Conservation (phyloP, 2,329 filamentous ascomycete genomes). For the Sarocladium brachiariae region DNA sequence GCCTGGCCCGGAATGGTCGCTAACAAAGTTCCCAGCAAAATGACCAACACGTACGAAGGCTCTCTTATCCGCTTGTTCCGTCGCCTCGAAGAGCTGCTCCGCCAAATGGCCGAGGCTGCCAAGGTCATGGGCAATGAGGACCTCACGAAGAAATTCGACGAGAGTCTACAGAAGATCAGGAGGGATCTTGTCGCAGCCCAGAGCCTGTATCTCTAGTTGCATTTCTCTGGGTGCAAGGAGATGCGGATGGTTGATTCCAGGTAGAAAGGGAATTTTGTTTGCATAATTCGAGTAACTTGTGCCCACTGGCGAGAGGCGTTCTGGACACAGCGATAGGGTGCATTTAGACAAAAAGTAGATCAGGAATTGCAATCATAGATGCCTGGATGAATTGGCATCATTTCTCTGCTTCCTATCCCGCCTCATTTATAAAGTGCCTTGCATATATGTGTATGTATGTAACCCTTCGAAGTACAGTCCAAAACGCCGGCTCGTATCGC, state of each 20-base stretch:
- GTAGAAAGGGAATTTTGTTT: conserved; percentile 13
- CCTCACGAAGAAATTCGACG: conserved; percentile 85
- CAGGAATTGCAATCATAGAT: too few species aligned
- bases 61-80: conserved; percentile 95
- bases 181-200: conserved; percentile 93
- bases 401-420: too few species aligned
- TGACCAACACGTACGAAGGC: conserved; percentile 97
- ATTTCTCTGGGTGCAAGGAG: too few species aligned
- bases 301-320: neutral
- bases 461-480: too few species aligned
- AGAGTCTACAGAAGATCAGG: conserved; percentile 75
- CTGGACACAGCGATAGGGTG: conserved; percentile 10
- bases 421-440: too few species aligned
- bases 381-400: too few species aligned
- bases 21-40: conserved; percentile 61
- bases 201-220: conserved; percentile 71
- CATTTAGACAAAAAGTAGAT: conserved; percentile 7
- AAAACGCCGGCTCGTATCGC: too few species aligned
- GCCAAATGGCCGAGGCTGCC: conserved; percentile 90
- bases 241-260: too few species aligned
- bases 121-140: conserved; percentile 99
- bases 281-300: conserved; percentile 9
- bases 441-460: too few species aligned
- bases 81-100: conserved; percentile 83
- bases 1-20: neutral